These are phyloP conservation scores for Pleurotus cornucopiae DNA, from an alignment of 768 basidiomycete genomes.

Conservation along the genomic window DNA sequence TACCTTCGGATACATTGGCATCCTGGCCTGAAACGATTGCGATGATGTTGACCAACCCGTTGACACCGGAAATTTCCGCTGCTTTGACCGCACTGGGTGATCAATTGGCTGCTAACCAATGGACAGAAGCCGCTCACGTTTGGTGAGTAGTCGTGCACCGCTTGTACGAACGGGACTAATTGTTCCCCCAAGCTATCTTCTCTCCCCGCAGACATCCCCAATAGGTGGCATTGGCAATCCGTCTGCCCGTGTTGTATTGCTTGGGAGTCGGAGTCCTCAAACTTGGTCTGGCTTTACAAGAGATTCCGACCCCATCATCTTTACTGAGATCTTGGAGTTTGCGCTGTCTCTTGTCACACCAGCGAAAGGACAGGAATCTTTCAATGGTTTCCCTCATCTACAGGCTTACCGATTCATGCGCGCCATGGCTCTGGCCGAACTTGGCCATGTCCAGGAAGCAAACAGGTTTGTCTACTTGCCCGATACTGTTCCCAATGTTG, in stretches of 20 bases:
- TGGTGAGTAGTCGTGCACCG: conserved; percentile 55
- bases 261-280: conserved; percentile 66
- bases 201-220: conserved; percentile 77
- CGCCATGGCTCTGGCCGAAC: conserved; percentile 73
- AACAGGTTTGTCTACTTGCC: conserved; percentile 51
- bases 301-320: conserved; percentile 72
- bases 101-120: conserved; percentile 64
- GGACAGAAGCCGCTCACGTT: conserved; percentile 83
- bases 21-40: conserved; percentile 87
- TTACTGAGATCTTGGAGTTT: conserved; percentile 91
- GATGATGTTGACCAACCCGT: conserved; percentile 75
- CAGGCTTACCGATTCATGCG: conserved; percentile 85
- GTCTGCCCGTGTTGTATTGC: conserved; percentile 61
- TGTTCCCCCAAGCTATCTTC: conserved; percentile 61
- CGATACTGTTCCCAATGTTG: neutral
- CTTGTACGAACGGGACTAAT: conserved; percentile 9
- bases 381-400: conserved; percentile 77
- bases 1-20: conserved; percentile 61
- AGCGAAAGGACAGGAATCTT: conserved; percentile 82
- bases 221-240: conserved; percentile 69
- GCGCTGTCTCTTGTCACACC: conserved; percentile 72
- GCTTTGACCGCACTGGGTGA: conserved; percentile 85
- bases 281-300: conserved; percentile 46
- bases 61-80: conserved; percentile 62
- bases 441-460: conserved; percentile 74